Conservation (phyloP, 225 moss, liverwort and hornwort species). For the Physcomitrellopsis africana region DNA sequence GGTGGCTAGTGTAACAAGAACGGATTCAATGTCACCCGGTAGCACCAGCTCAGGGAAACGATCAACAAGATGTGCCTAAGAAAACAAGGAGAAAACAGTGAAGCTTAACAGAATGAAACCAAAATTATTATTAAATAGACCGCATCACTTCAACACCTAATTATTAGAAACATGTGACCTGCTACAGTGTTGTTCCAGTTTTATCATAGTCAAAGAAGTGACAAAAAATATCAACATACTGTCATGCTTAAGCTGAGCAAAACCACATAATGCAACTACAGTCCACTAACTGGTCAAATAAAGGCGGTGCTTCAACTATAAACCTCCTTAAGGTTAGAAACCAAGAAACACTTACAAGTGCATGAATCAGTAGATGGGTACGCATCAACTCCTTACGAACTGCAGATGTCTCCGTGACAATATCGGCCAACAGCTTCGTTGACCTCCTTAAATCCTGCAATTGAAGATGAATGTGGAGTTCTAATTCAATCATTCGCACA, state of each 20-base stretch:
- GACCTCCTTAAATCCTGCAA: conserved; percentile 79
- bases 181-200: not conserved
- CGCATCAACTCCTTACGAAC: conserved; percentile 69
- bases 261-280: not conserved
- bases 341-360: conserved; percentile 57
- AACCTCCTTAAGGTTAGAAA: conserved; percentile 10
- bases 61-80: conserved; percentile 85
- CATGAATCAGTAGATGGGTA: conserved; percentile 75
- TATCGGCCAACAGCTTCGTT: conserved; percentile 42
- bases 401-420: conserved; percentile 50
- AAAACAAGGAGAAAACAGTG: conserved; percentile 24
- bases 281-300: conserved; percentile 11
- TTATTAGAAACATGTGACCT: not conserved
- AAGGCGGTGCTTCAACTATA: not conserved
- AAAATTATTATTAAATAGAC: conserved; percentile 8
- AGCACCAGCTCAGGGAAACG: conserved; percentile 80
- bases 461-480: conserved; percentile 11
- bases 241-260: not conserved
- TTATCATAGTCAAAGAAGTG: not conserved
- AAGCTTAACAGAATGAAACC: not conserved
- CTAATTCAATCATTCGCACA: not conserved
- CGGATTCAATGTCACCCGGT: conserved; percentile 76
- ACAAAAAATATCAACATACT: not conserved
- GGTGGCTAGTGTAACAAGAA: conserved; percentile 71
- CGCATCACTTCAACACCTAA: not conserved